Percentiles rank a stretch among this genome's conserved stretches.
These are phyloP conservation scores for Aspergillus steynii DNA, from an alignment of 495 filamentous ascomycete species.

Conservation along the genomic window DNA sequence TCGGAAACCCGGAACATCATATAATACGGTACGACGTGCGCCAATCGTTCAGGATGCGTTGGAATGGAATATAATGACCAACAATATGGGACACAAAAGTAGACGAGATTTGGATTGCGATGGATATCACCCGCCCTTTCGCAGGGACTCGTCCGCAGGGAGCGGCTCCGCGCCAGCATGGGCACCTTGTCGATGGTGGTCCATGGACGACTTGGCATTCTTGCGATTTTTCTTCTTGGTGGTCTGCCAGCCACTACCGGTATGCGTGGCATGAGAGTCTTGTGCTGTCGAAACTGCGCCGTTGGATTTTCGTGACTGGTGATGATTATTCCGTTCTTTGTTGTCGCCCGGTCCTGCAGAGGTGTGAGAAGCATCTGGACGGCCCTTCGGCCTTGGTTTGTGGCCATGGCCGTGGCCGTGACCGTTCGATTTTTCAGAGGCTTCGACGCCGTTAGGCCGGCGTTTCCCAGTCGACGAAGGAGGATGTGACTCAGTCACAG, in stretches of 20 bases:
- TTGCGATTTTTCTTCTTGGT: conserved; percentile 50
- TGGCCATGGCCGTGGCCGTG: conserved; percentile 16
- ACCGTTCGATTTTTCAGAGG: conserved; percentile 36
- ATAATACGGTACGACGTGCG: conserved; percentile 1
- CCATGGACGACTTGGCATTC: conserved; percentile 35
- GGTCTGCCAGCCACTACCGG: conserved; percentile 48
- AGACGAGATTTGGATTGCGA: conserved; percentile 8
- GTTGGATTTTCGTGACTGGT: conserved; percentile 37
- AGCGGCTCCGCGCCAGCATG: conserved; percentile 38
- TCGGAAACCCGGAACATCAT: not conserved
- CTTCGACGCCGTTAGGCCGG: conserved; percentile 35
- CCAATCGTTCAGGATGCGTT: conserved; percentile 15
- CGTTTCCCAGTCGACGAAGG: conserved; percentile 31
- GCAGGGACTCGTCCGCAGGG: conserved; percentile 49
- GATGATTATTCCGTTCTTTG: conserved; percentile 34
- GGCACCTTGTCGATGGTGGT: conserved; percentile 29
- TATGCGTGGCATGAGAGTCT: conserved; percentile 31
- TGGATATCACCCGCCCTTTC: conserved; percentile 49
- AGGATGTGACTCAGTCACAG: conserved; percentile 24
- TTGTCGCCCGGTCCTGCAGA: conserved; percentile 23
- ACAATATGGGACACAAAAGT: not conserved
- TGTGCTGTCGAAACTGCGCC: conserved; percentile 22
- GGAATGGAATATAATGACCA: not conserved
- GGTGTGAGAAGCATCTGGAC: conserved; percentile 32
- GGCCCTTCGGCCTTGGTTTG: conserved; percentile 35